A percentile compares a stretch with the other conserved stretches of the same genome.
phyloP scores from a whole-genome alignment of 495 filamentous ascomycete genomes.

The Chaetomium fimeti region DNA sequence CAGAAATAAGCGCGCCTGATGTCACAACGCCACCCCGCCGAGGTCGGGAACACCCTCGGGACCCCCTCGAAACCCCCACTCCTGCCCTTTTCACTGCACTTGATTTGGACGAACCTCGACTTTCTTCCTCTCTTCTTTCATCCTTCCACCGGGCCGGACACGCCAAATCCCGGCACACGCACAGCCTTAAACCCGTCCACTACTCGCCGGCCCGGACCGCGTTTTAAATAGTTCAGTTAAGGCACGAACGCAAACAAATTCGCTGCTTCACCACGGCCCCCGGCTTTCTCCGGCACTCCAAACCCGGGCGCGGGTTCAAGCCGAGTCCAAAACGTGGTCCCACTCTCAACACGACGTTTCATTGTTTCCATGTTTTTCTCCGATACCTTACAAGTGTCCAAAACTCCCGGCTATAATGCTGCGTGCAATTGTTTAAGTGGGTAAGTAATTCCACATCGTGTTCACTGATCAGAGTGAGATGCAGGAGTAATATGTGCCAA shows the following conservation, averaged over 20 bases:
- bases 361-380: too few relatives aligned
- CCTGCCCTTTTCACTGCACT: not conserved
- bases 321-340: not conserved
- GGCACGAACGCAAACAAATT: not conserved
- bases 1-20: conserved; percentile 30
- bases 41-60: conserved; percentile 1
- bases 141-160: not conserved
- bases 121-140: not conserved
- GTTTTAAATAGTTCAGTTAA: not conserved
- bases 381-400: too few relatives aligned
- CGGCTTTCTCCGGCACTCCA: conserved; percentile 3
- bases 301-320: not conserved
- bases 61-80: conserved; percentile 2
- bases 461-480: too few relatives aligned
- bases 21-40: conserved; percentile 14
- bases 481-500: too few relatives aligned
- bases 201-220: not conserved
- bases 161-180: not conserved
- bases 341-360: not conserved
- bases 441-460: too few relatives aligned
- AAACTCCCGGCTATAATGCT: too few relatives aligned
- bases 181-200: not conserved
- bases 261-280: not conserved
- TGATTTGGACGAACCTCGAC: not conserved
- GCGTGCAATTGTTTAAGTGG: too few relatives aligned